Evolutionary conservation across 2,329 filamentous ascomycete species (phyloP), one percentile per base, ranked within the genome.

Genomic region (Calonectria hongkongensis): DNA sequence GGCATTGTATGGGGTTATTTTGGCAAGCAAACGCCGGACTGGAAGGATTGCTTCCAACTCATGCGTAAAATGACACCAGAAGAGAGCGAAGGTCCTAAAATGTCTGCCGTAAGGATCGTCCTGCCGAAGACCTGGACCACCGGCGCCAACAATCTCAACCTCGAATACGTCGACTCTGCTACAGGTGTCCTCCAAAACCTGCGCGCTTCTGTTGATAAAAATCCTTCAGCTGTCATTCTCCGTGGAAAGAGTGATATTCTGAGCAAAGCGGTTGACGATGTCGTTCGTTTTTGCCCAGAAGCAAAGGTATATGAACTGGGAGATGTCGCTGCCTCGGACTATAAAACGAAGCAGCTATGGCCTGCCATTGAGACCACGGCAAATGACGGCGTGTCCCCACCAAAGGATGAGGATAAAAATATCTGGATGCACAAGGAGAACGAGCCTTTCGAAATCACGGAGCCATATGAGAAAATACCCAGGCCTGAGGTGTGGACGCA

Each of bases 401-500:
- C 78, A 0, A 71, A 77, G 4, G 75, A 76, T 13, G 73, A 78
- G 13, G 62, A 67, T 1, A 75, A 81, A 12, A 81, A 74, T 18
- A 79, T 85, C 7, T 85, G 83, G 84, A 68, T 84, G 48, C 83
- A 85, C 68, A 79, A 80, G 62, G 83, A 84, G 48, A 76, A 79
- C 16, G 71, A 79, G 33, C 77, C 75, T 16, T 79, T 82, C 70
- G 81, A 79, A 74, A 79, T 84, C 21, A 78, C 78, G 21, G 74
- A 75, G 16, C 81, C 81, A 8, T 86, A 86, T 33, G 82, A 87
- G 69, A 77, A 85, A 50, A 84, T 87, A 10, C 81, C 84, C 0
- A 80, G 78, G 33, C 87, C 87, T 0, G 47, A 68, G 2, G 54
- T 70, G 2, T 89, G 88, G 88, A 87, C 86, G 4, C 80, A 78